Evolutionary conservation across 345 rosid genomes (phyloP), one percentile per base, ranked within the genome.

Genomic region (Syzygium aqueum): DNA sequence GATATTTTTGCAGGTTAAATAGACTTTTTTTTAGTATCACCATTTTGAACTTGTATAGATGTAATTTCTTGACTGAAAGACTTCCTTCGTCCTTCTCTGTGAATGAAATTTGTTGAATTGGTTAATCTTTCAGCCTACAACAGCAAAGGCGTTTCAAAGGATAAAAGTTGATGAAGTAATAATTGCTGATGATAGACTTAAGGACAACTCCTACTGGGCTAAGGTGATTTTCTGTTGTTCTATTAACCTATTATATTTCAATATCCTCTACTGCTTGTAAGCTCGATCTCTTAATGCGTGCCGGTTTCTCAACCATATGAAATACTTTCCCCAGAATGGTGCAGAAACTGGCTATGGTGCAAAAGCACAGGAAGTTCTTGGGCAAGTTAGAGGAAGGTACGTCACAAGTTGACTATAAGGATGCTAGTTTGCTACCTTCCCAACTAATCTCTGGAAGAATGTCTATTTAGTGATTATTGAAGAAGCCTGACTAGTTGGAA

Each of bases 351-450:
- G 99, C 33, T 98, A 94, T 91, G 99, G 99, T 89, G 97, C 97
- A 86, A 98, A 95, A 92, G 99, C 99, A 61, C 96, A 96, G 90
- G 97, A 95, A 90, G 88, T 96, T 91, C 97, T 96, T 53, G 98
- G 98, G 53, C 97, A 94, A 96, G 99, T 98, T 82, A 94, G 91
- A 92, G 99, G 99, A 91, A 97, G 95, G 99, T 98, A 93, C 77
- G 57, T 30, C 57, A 28, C 82, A 11, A 21, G 22, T 65, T n/a
- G 65, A 53, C 86, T 53, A 84, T 30, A 30, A 56, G 27, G 85
- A 21, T 57, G 28, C 46, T 57, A 84, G 43, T 53, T 53, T 52
- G 49, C 46, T 3, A 30, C 49, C 61, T 53, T 40, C 56, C 53
- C 63, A 28, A 43, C 61, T 51, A 5, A 51, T 51, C 57, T 30